Evolutionary conservation across 306 rosid genomes (phyloP), one percentile per base, ranked within the genome.

Genomic region (Crotalaria pallida): DNA sequence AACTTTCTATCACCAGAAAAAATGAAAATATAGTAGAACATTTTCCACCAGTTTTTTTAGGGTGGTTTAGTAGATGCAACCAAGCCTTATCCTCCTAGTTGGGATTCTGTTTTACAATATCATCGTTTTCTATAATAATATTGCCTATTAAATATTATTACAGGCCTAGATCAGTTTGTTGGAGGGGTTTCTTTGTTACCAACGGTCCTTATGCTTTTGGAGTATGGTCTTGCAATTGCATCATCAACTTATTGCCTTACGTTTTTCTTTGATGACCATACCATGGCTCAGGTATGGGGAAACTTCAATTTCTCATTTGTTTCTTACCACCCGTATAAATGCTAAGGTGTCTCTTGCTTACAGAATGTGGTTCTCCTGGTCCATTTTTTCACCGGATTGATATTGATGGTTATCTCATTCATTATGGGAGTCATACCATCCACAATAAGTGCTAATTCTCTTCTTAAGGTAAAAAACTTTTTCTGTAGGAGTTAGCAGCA

Each of bases 221-320:
- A 85, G 74, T 90, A 94, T 75, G 98, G 98, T 61, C 78, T 90
- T n/a, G 94, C 97, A 57, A 80, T 81, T 65, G 96, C 98, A 52
- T 94, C 98, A 33, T 87, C 97, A 47, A 94, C 97, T 13, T 90
- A 94, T 75, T 90, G 97, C 84, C 97, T 94, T 76, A 87, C 98
- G 36, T 88, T 93, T 83, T 90, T 85, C 92, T 88, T 94, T 83
- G 76, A 82, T 41, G 95, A 94, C 77, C 98, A 88, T 78, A 88
- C 81, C 57, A 74, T 93, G 89, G 98, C 98, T 50, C 98, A 90
- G 96, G 98, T 93, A 69, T 66, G 33, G 45, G 49, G 77, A 64
- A 29, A 15, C 52, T 56, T 64, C 57, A 52, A 41, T 34, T 59
- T 77, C 34, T 69, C 60, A 51, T 69, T 72, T 65, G 63, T 69